A percentile compares a stretch with the other conserved stretches of the same genome.
phyloP scores from a whole-genome alignment of 2,329 filamentous ascomycete genomes.

The Phoma sp. region DNA sequence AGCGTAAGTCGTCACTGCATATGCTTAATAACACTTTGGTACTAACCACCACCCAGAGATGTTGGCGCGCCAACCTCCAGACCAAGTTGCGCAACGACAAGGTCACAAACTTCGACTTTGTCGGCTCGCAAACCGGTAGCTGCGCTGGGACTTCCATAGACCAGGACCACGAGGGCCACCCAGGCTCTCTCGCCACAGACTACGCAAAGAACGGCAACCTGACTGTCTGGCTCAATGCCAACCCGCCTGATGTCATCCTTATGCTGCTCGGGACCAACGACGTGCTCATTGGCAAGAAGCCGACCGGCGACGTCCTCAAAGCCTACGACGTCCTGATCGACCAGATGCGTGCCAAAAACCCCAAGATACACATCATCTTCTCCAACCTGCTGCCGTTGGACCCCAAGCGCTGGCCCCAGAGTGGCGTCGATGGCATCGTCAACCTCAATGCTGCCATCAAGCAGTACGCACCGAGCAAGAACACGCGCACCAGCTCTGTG shows the following conservation, averaged over 20 bases:
- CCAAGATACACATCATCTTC: constrained; percentile 50
- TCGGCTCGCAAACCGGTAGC: constrained; percentile 42
- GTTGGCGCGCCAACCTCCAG: constrained; percentile 47
- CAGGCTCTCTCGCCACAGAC: constrained; percentile 50
- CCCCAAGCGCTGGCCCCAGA: constrained; percentile 29
- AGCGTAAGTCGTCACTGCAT: constrained; percentile 23
- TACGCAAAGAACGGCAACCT: constrained; percentile 50
- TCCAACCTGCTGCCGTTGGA: constrained; percentile 39
- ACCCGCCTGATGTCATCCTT: constrained; percentile 53
- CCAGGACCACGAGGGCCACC: constrained; percentile 55
- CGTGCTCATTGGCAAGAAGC: constrained; percentile 45
- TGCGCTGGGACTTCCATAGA: constrained; percentile 51
- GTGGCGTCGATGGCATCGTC: constrained; percentile 25
- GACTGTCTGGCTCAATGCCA: constrained; percentile 47
- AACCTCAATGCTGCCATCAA: constrained; percentile 26
- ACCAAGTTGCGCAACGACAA: constrained; percentile 32
- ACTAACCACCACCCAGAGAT: constrained; percentile 33
- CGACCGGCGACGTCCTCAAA: constrained; percentile 41
- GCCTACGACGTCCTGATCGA: constrained; percentile 50
- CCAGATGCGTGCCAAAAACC: constrained; percentile 53
- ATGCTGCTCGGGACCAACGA: constrained; percentile 57
- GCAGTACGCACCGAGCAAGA: constrained; percentile 29
- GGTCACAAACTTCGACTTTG: constrained; percentile 43
- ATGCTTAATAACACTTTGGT: not conserved
- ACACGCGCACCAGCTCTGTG: constrained; percentile 30